A percentile compares a stretch with the other conserved stretches of the same genome.
phyloP scores from a whole-genome alignment of 371 early-diverging fungal genomes.

The Rhizopus arrhizus region DNA sequence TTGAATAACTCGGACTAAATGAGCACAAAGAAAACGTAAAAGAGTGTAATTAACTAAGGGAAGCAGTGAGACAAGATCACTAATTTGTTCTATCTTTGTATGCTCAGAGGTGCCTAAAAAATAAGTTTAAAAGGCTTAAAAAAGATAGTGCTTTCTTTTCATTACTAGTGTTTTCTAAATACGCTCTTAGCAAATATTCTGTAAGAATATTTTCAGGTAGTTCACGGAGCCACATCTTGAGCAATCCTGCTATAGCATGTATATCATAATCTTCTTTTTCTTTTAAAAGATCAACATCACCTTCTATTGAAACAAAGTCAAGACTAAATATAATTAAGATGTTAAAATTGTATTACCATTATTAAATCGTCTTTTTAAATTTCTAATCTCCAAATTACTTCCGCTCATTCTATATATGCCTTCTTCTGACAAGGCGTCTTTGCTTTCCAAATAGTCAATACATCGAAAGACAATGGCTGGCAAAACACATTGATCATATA shows the following conservation, averaged over 20 bases:
- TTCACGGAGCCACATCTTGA: constrained; percentile 92
- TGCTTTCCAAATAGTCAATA: constrained; percentile 91
- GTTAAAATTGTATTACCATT: constrained; percentile 27
- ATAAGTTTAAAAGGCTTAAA: too few relatives aligned
- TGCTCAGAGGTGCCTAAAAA: constrained; percentile 27
- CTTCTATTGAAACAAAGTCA: constrained; percentile 18
- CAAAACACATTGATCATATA: constrained; percentile 75
- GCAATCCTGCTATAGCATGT: constrained; percentile 89
- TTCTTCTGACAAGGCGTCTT: constrained; percentile 83
- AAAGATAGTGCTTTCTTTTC: background rate
- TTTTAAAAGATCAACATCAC: constrained; percentile 40
- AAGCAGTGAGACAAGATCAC: constrained; percentile 73
- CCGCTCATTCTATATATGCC: constrained; percentile 95
- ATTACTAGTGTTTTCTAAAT: constrained; percentile 73
- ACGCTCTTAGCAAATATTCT: constrained; percentile 73
- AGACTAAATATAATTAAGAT: background rate
- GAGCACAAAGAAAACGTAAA: constrained; percentile 83
- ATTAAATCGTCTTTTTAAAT: constrained; percentile 81
- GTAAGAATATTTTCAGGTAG: constrained; percentile 87
- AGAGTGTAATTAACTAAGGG: constrained; percentile 89
- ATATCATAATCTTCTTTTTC: constrained; percentile 77
- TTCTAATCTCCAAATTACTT: constrained; percentile 67
- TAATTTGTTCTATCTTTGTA: constrained; percentile 76
- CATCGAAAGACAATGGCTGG: constrained; percentile 94
- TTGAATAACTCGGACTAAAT: constrained; percentile 86